These are phyloP conservation scores for Mortierella sp. DNA, from an alignment of 371 early-diverging fungal species.

Conservation along the genomic window DNA sequence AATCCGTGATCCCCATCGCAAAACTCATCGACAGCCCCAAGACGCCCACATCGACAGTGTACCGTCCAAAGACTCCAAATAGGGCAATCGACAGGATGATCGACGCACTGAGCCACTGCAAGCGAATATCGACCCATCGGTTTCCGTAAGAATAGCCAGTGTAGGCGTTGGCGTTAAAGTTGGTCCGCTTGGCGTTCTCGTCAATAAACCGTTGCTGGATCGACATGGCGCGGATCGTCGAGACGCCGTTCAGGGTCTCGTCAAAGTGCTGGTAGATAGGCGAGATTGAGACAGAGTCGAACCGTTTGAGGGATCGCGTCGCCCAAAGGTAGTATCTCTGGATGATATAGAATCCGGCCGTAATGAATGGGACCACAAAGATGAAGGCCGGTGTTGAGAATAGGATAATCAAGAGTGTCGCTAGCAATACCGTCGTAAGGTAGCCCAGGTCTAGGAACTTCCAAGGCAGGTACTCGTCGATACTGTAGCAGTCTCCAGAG, in stretches of 20 bases:
- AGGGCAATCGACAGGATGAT: slow-evolving; percentile 73
- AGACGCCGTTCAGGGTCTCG: slow-evolving; percentile 79
- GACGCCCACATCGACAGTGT: slow-evolving; percentile 75
- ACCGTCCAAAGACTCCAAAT: slow-evolving; percentile 63
- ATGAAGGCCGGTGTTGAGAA: slow-evolving; percentile 64
- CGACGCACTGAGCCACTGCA: slow-evolving; percentile 79
- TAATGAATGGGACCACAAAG: slow-evolving; percentile 61
- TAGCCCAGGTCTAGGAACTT: slow-evolving; percentile 65
- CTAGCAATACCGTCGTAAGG: slow-evolving; percentile 49
- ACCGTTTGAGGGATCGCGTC: slow-evolving; percentile 88
- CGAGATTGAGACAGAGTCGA: slow-evolving; percentile 81
- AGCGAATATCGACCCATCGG: slow-evolving; percentile 93
- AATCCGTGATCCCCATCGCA: slow-evolving; percentile 67
- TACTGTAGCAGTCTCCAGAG: slow-evolving; percentile 78
- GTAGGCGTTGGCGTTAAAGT: slow-evolving; percentile 85
- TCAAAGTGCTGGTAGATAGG: slow-evolving; percentile 85
- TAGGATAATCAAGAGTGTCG: slow-evolving; percentile 59
- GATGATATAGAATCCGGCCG: slow-evolving; percentile 59
- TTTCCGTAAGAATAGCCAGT: slow-evolving; percentile 85
- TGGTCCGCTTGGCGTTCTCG: slow-evolving; percentile 77
- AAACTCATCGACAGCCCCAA: slow-evolving; percentile 84
- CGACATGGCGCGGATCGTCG: slow-evolving; percentile 79
- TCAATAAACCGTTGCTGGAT: slow-evolving; percentile 62
- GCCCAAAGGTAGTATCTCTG: slow-evolving; percentile 76
- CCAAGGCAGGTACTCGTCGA: slow-evolving; percentile 70